phyloP scores from a whole-genome alignment of 805 yeast species.

The Wickerhamiella nectarea region DNA sequence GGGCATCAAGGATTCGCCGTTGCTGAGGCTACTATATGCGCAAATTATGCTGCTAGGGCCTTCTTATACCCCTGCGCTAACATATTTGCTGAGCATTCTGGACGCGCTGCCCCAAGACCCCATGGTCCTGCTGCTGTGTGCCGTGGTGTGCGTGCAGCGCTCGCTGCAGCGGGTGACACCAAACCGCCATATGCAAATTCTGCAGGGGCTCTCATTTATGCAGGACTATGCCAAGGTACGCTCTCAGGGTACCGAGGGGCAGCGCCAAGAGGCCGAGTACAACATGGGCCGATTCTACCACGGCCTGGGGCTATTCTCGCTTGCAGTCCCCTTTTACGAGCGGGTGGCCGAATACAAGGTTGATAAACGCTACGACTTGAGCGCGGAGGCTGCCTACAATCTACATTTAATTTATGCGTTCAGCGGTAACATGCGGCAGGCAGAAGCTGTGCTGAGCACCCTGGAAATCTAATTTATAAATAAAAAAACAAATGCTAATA shows the following conservation, averaged over 20 bases:
- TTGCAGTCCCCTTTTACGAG: constrained; percentile 65
- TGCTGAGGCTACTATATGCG: constrained; percentile 66
- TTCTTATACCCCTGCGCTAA: constrained; percentile 70
- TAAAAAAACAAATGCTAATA: constrained; percentile 8
- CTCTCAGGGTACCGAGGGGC: constrained; percentile 17
- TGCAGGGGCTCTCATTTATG: constrained; percentile 74
- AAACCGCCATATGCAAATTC: constrained; percentile 72
- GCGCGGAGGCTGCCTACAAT: constrained; percentile 76
- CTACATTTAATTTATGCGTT: constrained; percentile 58
- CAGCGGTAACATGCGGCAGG: constrained; percentile 57
- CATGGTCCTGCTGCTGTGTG: constrained; percentile 58
- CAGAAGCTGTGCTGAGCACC: constrained; percentile 24
- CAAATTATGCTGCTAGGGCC: constrained; percentile 67
- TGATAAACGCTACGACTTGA: constrained; percentile 45
- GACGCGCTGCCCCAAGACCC: constrained; percentile 61
- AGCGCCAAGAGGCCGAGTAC: constrained; percentile 61
- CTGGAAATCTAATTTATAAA: background rate
- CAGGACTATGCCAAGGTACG: constrained; percentile 54
- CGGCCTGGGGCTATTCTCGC: constrained; percentile 56
- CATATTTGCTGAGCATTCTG: constrained; percentile 61
- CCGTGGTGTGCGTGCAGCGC: constrained; percentile 72
- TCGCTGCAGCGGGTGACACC: constrained; percentile 82
- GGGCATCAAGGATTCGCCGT: constrained; percentile 33
- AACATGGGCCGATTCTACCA: constrained; percentile 81
- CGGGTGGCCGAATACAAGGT: constrained; percentile 39